A percentile compares a stretch with the other conserved stretches of the same genome.
Conservation (phyloP, 2,329 filamentous ascomycete genomes). For the Diplodia mutila region DNA sequence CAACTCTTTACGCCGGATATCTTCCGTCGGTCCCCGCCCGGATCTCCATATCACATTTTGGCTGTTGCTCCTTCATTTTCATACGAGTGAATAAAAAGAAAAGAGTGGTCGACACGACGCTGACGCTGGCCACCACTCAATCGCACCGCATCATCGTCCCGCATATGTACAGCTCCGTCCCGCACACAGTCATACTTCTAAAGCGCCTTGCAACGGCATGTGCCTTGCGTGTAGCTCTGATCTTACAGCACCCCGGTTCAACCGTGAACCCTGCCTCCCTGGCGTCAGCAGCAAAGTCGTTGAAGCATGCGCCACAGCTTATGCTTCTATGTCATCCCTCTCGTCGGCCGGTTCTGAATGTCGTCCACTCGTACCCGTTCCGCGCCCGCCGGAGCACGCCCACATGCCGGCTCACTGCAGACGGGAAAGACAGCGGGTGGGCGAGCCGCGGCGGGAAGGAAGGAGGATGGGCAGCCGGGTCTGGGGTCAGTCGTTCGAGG, state of each 20-base stretch:
- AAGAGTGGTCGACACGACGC: neutral
- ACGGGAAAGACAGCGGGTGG: neutral
- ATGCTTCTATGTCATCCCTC: neutral
- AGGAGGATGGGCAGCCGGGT: conserved; percentile 14
- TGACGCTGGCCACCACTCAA: neutral
- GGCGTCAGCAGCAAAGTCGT: neutral
- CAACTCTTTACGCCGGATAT: neutral
- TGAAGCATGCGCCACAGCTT: neutral
- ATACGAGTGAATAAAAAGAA: neutral
- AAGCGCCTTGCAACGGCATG: neutral
- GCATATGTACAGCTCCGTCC: conserved; percentile 5
- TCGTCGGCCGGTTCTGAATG: neutral
- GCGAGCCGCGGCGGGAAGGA: neutral
- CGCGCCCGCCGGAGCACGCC: neutral
- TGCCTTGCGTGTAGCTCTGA: neutral
- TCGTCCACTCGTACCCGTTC: neutral
- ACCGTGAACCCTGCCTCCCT: neutral
- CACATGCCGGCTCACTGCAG: conserved; percentile 6
- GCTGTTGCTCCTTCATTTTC: neutral
- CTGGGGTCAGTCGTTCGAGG: conserved; percentile 5
- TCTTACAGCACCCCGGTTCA: neutral
- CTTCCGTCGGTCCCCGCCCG: conserved; percentile 18
- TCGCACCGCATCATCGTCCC: neutral
- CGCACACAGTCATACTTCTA: conserved; percentile 24
- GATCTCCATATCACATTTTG: neutral